Percentiles rank a stretch among this genome's conserved stretches.
Evolutionary conservation across 2,329 filamentous ascomycete species (phyloP).

Genomic region (Neonectria magnoliae): DNA sequence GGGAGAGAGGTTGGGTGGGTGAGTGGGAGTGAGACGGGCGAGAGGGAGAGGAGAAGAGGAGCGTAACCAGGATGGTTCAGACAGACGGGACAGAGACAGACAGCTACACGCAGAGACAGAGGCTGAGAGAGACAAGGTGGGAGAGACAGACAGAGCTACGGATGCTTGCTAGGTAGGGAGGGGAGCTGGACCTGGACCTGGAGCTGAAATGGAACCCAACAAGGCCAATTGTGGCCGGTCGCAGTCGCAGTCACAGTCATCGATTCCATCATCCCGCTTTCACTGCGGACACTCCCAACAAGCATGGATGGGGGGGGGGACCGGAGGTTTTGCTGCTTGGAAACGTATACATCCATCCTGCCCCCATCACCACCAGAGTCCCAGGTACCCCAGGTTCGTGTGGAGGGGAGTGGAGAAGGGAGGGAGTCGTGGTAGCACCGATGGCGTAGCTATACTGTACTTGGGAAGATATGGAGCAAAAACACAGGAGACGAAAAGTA

Average conservation of each 20-base stretch:
- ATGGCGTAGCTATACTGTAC: not conserved
- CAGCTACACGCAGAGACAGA: not conserved
- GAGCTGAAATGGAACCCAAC: not conserved
- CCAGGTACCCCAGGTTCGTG: not conserved
- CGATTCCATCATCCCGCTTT: conserved; percentile 20
- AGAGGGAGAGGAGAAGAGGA: conserved; percentile 16
- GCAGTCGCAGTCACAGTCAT: conserved; percentile 11
- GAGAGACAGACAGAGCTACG: not conserved
- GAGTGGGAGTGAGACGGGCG: not conserved
- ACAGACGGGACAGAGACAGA: conserved; percentile 1
- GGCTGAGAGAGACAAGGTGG: conserved; percentile 1
- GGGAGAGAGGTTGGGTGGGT: not conserved
- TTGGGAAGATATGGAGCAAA: not conserved
- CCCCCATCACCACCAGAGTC: not conserved
- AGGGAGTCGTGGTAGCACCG: not conserved
- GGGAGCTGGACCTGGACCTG: not conserved
- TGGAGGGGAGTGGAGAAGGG: not conserved
- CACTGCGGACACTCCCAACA: conserved; percentile 25
- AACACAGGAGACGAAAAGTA: not conserved
- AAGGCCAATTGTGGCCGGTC: conserved; percentile 12
- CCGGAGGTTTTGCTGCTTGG: not conserved
- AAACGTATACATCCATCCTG: not conserved
- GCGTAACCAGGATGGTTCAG: not conserved
- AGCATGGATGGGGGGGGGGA: not conserved
- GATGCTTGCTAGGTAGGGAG: not conserved